A percentile compares a stretch with the other conserved stretches of the same genome.
phyloP scores from a whole-genome alignment of 2,329 filamentous ascomycete genomes.

The Orbilia oligospora region DNA sequence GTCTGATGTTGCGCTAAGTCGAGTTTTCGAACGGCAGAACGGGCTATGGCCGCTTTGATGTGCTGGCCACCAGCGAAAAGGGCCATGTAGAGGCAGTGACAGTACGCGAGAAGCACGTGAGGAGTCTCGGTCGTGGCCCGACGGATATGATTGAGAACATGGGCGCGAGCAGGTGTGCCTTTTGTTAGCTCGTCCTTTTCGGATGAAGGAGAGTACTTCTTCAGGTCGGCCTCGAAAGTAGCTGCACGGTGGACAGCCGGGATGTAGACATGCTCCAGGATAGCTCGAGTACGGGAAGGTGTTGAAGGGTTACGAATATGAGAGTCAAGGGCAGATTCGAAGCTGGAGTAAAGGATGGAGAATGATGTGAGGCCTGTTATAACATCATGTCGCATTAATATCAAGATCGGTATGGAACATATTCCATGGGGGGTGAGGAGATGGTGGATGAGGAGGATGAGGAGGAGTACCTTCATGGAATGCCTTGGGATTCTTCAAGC shows the following conservation, averaged over 20 bases:
- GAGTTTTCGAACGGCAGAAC: conserved; percentile 49
- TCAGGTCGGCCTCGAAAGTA: conserved; percentile 45
- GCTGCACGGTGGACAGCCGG: conserved; percentile 47
- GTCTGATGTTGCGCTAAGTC: conserved; percentile 42
- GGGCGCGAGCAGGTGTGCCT: conserved; percentile 30
- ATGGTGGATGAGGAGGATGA: neutral
- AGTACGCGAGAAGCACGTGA: conserved; percentile 51
- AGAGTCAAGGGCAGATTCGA: conserved; percentile 51
- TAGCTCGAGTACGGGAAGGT: conserved; percentile 44
- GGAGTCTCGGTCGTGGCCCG: conserved; percentile 40
- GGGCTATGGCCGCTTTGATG: conserved; percentile 56
- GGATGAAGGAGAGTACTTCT: conserved; percentile 23
- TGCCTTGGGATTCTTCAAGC: conserved; percentile 59
- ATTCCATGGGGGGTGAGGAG: neutral
- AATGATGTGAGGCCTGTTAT: conserved; percentile 50
- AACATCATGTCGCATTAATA: neutral
- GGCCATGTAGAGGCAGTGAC: conserved; percentile 58
- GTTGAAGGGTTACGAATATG: conserved; percentile 45
- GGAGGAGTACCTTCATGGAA: conserved; percentile 46
- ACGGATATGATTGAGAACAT: conserved; percentile 40
- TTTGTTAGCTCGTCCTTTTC: conserved; percentile 43
- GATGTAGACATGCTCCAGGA: conserved; percentile 58
- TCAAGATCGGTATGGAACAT: conserved; percentile 1
- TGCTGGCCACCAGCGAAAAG: conserved; percentile 58
- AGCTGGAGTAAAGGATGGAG: conserved; percentile 48